Base-by-base conservation (phyloP, 768 basidiomycete species). In the Xerocomus spinulosus region DNA sequence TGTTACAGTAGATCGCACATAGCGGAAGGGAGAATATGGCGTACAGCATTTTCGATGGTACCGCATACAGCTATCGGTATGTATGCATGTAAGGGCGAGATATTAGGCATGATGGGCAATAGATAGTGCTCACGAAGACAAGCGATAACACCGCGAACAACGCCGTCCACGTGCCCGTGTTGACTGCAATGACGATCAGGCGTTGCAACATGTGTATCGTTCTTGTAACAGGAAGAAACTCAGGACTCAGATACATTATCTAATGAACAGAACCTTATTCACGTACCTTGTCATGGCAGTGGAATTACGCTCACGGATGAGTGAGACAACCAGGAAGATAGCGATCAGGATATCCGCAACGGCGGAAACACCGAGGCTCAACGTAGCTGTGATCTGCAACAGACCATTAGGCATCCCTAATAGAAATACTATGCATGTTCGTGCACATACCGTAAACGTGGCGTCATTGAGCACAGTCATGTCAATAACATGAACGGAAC, bases 91-190 rank as follows among this genome's bases (percentile, higher is more conserved):
- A 32, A 9, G 30, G n/a, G n/a, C n/a, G n/a, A n/a, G n/a, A n/a
- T n/a, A 32, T 9, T 6, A 32, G 9, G 14, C 14, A 13, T 12
- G 23, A 37, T 5, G 4, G 13, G 21, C 21, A 10, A 24, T 4
- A 18, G 23, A 15, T 5, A 13, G 23, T 3, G 20, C 37, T 1
- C 37, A 38, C 37, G 14, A 38, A 38, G 23, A 38, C 5, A 8
- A 38, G 20, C 5, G 37, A 15, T 9, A 38, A 72, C 62, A 80
- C 80, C 17, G 71, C 65, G 6, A 56, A 60, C 0, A 80, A 75
- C 53, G 81, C 80, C 15, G 77, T 69, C 4, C 73, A 74, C 14
- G 80, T 70, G 1, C 76, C 69, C 5, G 35, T 38, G 20, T 43
- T 37, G 35, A 49, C 42, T 3, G 35, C 15, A 26, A 49, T 32